Evolutionary conservation across 2,329 filamentous ascomycete genomes (phyloP), one percentile per base, ranked within the genome.

Genomic region (Tolypocladium sp.): DNA sequence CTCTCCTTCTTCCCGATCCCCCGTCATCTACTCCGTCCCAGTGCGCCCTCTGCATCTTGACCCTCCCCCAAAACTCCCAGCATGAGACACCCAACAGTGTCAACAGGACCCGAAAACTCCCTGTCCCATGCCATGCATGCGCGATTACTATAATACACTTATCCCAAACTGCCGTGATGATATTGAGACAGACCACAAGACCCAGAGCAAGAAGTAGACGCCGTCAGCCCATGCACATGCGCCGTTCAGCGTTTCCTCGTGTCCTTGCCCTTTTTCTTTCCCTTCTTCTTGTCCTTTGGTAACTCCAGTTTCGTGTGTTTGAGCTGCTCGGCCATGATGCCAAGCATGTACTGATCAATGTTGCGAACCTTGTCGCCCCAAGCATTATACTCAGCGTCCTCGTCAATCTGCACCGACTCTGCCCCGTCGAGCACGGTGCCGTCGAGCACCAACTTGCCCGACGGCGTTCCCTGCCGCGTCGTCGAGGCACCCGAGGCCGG

Each of bases 261-360:
- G 61, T 85, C 83, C 63, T 81, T 83, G 57, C 83, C 82, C 70
- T 79, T 80, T 62, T 77, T 84, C 71, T 83, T 86, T 41, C 78
- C 55, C 46, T 40, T 78, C 70, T 84, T 86, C 71, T 83, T 85
- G 65, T 88, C 85, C 72, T 80, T 84, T 6, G 85, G 85, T 37
- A 88, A 69, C 63, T 88, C 85, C 59, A 88, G 72, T 56, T 82
- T 78, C 30, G 83, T 84, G 55, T 81, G 77, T 66, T 82, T 81
- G 27, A 88, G 75, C 68, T 80, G 77, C 63, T 75, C 85, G 53
- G 81, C 80, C 85, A 92, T 90, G 59, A 83, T 82, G 41, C 77
- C 76, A 56, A 94, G 75, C 81, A 94, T 87, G 69, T 89, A 91
- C 57, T 91, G 86, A 69, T 93, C 90, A 59, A 92, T 83, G 46